These are phyloP conservation scores for Candida ulmi DNA, from an alignment of 805 yeast species.

Conservation along the genomic window DNA sequence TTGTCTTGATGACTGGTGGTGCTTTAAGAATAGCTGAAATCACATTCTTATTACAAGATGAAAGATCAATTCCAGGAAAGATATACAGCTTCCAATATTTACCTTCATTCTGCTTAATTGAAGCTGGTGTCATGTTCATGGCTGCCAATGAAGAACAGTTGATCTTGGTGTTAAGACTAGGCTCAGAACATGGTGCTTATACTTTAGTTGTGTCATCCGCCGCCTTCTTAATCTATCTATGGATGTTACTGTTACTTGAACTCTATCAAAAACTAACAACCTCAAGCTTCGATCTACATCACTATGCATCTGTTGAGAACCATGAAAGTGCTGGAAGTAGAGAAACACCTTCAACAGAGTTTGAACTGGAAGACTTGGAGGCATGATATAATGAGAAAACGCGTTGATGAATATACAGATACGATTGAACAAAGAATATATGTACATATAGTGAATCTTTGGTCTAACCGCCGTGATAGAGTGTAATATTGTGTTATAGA, in stretches of 20 bases:
- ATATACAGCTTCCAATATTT: slow-evolving; percentile 75
- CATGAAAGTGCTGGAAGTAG: not conserved
- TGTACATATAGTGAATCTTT: no score
- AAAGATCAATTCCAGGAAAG: slow-evolving; percentile 35
- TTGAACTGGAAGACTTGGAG: slow-evolving; percentile 18
- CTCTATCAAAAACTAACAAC: slow-evolving; percentile 44
- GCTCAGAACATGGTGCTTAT: slow-evolving; percentile 84
- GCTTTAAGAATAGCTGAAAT: slow-evolving; percentile 72
- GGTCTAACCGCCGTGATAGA: no score
- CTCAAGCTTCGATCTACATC: slow-evolving; percentile 5
- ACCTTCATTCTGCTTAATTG: slow-evolving; percentile 76
- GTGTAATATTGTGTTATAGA: no score
- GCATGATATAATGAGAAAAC: not conserved
- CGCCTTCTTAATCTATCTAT: slow-evolving; percentile 64
- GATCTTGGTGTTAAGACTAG: slow-evolving; percentile 58
- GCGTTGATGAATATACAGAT: not conserved
- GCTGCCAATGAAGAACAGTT: slow-evolving; percentile 90
- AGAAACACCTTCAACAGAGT: slow-evolving; percentile 13
- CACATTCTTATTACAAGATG: slow-evolving; percentile 66
- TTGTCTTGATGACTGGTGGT: slow-evolving; percentile 76
- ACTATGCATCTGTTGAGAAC: slow-evolving; percentile 9
- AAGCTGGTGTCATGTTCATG: slow-evolving; percentile 83
- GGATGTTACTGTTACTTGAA: slow-evolving; percentile 56
- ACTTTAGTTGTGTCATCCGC: slow-evolving; percentile 65
- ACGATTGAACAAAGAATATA: no score